Conservation (phyloP, 805 yeast genomes). For the Candida tammaniensis region DNA sequence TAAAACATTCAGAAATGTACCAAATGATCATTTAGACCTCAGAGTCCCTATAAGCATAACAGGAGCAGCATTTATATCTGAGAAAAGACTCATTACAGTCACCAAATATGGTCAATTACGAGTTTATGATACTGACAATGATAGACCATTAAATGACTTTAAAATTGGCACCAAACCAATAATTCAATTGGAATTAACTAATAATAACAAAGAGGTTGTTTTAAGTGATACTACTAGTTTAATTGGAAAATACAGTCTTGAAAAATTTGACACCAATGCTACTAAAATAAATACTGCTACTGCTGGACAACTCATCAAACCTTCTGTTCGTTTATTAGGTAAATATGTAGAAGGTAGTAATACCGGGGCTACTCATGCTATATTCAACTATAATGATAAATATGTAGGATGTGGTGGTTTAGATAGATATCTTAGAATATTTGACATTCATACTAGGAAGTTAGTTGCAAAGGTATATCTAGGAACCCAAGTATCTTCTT, state of each 20-base stretch:
- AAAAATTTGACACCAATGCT: conserved; percentile 33
- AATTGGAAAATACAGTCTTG: conserved; percentile 51
- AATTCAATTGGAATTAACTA: conserved; percentile 37
- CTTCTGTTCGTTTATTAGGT: conserved; percentile 56
- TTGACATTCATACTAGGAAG: conserved; percentile 57
- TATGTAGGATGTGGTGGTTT: conserved; percentile 76
- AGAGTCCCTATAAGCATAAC: conserved; percentile 82
- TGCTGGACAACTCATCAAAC: conserved; percentile 44
- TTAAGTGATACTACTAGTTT: conserved; percentile 70
- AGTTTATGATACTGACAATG: conserved; percentile 65
- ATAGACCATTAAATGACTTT: conserved; percentile 61
- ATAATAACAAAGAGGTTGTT: conserved; percentile 47
- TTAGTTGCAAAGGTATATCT: conserved; percentile 68
- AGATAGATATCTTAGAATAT: conserved; percentile 83
- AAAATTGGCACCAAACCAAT: conserved; percentile 57
- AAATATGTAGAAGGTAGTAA: conserved; percentile 51
- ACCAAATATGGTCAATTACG: conserved; percentile 78
- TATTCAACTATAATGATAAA: conserved; percentile 41
- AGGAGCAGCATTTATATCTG: conserved; percentile 46
- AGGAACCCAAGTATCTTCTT: conserved; percentile 65
- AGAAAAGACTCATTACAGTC: conserved; percentile 51
- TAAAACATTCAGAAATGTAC: conserved; percentile 58
- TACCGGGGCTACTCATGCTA: conserved; percentile 76
- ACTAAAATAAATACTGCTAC: conserved; percentile 38
- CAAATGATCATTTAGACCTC: conserved; percentile 71